A percentile compares a stretch with the other conserved stretches of the same genome.
These are phyloP conservation scores for Quercus robur DNA, from an alignment of 306 rosid genomes.

Conservation along the genomic window DNA sequence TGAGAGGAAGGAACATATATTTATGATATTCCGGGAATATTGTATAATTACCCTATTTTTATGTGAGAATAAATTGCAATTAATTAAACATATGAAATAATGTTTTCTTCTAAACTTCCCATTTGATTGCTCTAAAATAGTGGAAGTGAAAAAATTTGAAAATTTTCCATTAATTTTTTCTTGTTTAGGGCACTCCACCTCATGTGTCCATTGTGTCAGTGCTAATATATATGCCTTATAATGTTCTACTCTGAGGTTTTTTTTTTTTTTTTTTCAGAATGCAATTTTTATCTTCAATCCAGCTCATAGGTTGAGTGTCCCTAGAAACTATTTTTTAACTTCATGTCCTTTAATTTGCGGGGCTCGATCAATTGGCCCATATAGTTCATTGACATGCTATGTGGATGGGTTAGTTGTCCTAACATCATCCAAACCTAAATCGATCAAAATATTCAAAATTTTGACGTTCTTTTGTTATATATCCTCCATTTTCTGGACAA, in stretches of 20 bases:
- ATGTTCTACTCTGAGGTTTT: not conserved
- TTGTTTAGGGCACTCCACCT: too few species aligned
- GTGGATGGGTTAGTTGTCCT: not conserved
- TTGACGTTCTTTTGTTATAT: not conserved
- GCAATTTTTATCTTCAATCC: not conserved
- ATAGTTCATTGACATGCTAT: not conserved
- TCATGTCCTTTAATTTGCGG: not conserved
- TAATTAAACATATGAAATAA: too few species aligned
- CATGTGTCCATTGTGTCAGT: too few species aligned
- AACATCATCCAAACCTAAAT: not conserved
- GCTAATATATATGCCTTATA: too few species aligned
- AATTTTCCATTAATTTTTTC: too few species aligned
- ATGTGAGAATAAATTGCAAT: too few species aligned
- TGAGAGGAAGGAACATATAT: rapidly evolving
- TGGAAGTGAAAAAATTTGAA: too few species aligned
- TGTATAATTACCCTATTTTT: too few species aligned
- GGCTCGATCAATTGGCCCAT: not conserved
- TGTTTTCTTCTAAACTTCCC: too few species aligned
- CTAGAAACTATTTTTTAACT: not conserved
- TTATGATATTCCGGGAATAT: rapidly evolving
- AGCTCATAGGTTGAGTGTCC: not conserved
- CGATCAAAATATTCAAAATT: not conserved
- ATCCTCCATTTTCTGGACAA: constrained; percentile 8
- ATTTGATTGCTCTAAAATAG: too few species aligned
- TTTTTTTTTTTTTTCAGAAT: not conserved